phyloP scores from a whole-genome alignment of 208 protist genomes.

The Trichomonas gallinae region DNA sequence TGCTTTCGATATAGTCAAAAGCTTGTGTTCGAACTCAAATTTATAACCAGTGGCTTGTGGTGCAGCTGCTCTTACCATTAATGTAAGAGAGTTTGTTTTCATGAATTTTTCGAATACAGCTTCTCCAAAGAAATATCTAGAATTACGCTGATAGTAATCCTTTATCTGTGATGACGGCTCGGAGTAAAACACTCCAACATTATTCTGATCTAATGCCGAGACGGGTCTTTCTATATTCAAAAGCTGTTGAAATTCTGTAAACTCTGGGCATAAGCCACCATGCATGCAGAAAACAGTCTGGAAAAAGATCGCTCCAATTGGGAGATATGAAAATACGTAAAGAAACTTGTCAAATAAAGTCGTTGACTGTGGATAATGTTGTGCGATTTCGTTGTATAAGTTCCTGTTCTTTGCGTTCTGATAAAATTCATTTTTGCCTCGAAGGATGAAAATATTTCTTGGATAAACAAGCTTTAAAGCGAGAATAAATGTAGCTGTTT shows the following conservation, averaged over 20 bases:
- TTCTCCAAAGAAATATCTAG: neutral
- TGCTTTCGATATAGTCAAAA: neutral
- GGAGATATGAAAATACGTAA: neutral
- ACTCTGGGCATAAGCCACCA: slow-evolving; percentile 57
- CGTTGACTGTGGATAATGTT: neutral
- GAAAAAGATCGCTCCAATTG: neutral
- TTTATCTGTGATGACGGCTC: neutral
- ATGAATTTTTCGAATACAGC: neutral
- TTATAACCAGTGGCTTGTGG: neutral
- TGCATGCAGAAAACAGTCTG: slow-evolving; percentile 60
- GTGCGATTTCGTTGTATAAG: neutral
- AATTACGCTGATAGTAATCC: neutral
- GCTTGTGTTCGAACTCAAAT: neutral
- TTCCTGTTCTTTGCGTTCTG: neutral
- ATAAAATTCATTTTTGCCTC: neutral
- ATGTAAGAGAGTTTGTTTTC: neutral
- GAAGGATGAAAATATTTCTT: neutral
- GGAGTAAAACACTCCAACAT: neutral
- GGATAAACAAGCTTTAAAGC: neutral
- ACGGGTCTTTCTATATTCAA: slow-evolving; percentile 52
- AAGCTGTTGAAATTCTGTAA: slow-evolving; percentile 65
- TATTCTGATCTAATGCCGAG: neutral
- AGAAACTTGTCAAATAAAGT: neutral
- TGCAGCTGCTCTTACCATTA: neutral
- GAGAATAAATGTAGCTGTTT: neutral